A percentile compares a stretch with the other conserved stretches of the same genome.
These are phyloP conservation scores for Paramecium caudatum DNA, from an alignment of 73 alveolate genomes.

Conservation along the genomic window DNA sequence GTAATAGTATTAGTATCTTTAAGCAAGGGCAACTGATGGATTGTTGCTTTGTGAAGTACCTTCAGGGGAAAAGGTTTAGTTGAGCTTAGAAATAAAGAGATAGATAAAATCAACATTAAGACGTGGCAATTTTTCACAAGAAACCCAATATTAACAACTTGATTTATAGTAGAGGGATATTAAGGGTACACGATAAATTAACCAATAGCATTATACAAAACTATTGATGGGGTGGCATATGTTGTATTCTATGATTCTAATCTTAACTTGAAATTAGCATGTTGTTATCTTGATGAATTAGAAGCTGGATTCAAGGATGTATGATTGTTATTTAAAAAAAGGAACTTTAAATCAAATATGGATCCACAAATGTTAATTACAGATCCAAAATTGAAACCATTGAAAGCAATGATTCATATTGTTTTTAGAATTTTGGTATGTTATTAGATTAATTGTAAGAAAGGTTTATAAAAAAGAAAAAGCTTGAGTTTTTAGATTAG, in stretches of 20 bases:
- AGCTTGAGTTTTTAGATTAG: slow-evolving; percentile 9
- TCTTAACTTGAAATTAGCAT: slow-evolving; percentile 1
- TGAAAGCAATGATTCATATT: slow-evolving; percentile 52
- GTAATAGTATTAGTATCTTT: not conserved
- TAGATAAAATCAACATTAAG: slow-evolving; percentile 24
- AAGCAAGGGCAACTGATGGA: slow-evolving; percentile 55
- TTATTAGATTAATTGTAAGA: not conserved
- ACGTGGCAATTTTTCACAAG: not conserved
- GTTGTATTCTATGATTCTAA: slow-evolving; percentile 22
- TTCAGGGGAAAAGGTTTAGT: not conserved
- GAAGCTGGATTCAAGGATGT: slow-evolving; percentile 48
- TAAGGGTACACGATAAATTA: not conserved
- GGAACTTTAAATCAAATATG: slow-evolving; percentile 50
- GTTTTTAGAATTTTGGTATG: slow-evolving; percentile 47
- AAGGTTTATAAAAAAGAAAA: not conserved
- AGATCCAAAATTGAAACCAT: slow-evolving; percentile 55
- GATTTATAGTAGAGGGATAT: not conserved
- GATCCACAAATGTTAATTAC: slow-evolving; percentile 46
- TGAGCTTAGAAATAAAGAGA: not conserved
- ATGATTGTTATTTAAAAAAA: not conserved
- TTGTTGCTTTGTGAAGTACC: slow-evolving; percentile 1
- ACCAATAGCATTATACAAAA: not conserved
- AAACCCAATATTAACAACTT: not conserved
- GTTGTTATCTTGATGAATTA: slow-evolving; percentile 56
- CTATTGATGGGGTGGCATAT: slow-evolving; percentile 3